Base-by-base conservation (phyloP, 148 eudicot genomes). In the Simmondsia chinensis region DNA sequence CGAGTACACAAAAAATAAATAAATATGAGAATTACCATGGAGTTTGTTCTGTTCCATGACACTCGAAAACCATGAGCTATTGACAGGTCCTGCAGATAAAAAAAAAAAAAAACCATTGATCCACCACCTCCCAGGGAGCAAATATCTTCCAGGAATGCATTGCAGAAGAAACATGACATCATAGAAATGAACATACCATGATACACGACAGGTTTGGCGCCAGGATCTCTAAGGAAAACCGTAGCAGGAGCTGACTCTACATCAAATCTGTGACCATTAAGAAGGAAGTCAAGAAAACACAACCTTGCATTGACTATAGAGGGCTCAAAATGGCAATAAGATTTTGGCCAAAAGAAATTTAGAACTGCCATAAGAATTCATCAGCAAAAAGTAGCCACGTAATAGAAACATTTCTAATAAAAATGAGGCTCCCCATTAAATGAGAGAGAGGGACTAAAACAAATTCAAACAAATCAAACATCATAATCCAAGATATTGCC, bases 181-280 rank as follows among this genome's bases (percentile, higher is more conserved):
- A 9, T 29, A 21, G 22, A 34, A 17, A 42, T 29, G 35, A 19
- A 61, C 61, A 15, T 73, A 57, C 99, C 99, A 60, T 80, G 75
- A 55, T 82, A 69, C 36, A 91, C 79, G 38, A 76, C 53, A 39
- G 96, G 96, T 56, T 76, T 77, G 54, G 66, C 46, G 56, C 96
- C 96, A 29, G 94, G 88, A 55, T 87, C 94, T 68, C 70, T 83
- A 69, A 87, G 32, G 54, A 83, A 64, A 44, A 83, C 80, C 55
- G 83, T 69, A 18, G 96, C 96, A 20, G 96, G 96, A 12, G 94
- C 96, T 66, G 87, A 66, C 54, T 83, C 96, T 52, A 83, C 68
- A 39, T 75, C 80, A 41, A 69, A 79, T 70, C 96, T 87, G 69
- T 43, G 18, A 54, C 17, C 54, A 45, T 33, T 15, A 54, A 57